Evolutionary conservation across 140 eudicot genomes (phyloP), one percentile per base, ranked within the genome.

Genomic region (Senecio squalidus): DNA sequence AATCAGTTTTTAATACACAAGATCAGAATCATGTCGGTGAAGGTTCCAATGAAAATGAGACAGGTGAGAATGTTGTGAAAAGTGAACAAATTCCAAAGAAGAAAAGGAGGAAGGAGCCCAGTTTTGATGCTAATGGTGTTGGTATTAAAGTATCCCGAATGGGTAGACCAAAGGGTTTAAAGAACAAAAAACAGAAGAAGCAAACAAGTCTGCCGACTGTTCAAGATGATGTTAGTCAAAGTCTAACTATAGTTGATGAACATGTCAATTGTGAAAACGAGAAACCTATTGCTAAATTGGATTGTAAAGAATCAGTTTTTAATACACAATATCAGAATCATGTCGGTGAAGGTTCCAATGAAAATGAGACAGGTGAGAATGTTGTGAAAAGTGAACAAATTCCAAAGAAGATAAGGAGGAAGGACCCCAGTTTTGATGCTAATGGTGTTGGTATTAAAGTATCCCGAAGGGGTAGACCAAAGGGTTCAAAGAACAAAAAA

Each of bases 151-250:
- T 39, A 17, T 5, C 4, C 28, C 60, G 58, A 20, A 16, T 5
- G 39, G 58, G 64, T 25, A 36, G 74, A 34, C 72, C 74, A 9
- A 68, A 59, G 60, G 82, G 78, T 21, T 45, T 68, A 36, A 76
- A 46, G 58, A 67, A 55, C 10, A 63, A 61, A 29, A 62, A 49
- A 69, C 49, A 41, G 28, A 61, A 1, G 48, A 27, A 22, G 2
- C 31, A 41, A 24, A n/a, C n/a, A n/a, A n/a, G n/a, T n/a, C n/a
- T n/a, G n/a, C n/a, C n/a, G n/a, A n/a, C n/a, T n/a, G n/a, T n/a
- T n/a, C n/a, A n/a, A n/a, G n/a, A n/a, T n/a, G n/a, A n/a, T n/a
- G n/a, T n/a, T n/a, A 44, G 63, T 55, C 31, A 20, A 34, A 67
- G 47, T 26, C 67, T 16, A 45, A 61, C 13, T 55, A 26, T n/a